Base-by-base conservation (phyloP, 1,139 yeast species). In the Nakaseomyces sp. region DNA sequence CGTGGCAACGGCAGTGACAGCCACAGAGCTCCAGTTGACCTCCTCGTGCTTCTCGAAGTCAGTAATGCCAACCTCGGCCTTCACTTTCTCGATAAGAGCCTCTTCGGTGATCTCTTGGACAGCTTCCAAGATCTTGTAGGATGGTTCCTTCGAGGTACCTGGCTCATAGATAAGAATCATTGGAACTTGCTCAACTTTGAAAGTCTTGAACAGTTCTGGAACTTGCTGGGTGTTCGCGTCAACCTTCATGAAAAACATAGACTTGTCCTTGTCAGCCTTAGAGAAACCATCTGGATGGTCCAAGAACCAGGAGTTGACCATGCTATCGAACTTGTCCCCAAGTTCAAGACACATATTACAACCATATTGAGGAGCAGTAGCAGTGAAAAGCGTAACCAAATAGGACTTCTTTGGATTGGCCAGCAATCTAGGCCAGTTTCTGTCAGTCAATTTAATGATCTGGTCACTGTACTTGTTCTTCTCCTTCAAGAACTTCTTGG, bases 341-440 rank as follows among this genome's bases (percentile, higher is more conserved):
- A 85, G 73, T 41, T 81, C 79, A 20, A 68, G 57, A 71, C 99
- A 91, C 48, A 86, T 70, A 2, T 71, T 70, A 67, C 98, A 91
- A 29, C 86, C 86, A 59, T 87, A 74, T 53, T 77, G 78, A 0
- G 86, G 70, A 31, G 79, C 73, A 15, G 80, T 75, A 2, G 96
- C 88, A 0, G 96, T 84, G 53, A 91, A 67, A 44, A 83, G 70
- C 20, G 85, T 72, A 16, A 85, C 57, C 41, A 82, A 75, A 61
- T 77, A 80, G 56, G 87, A 88, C 40, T 50, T 46, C 56, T 91
- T 73, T 20, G 81, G 80, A 1, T 89, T 88, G 25, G 69, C 68
- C 47, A 88, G 70, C 25, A 83, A 63, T 31, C 67, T 63, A 51
- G 76, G 72, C 59, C 72, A 84, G 57, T 81, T 83, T 42, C 64